Evolutionary conservation across 148 eudicot species (phyloP), one percentile per base, ranked within the genome.

Genomic region (Chenopodium formosanum): DNA sequence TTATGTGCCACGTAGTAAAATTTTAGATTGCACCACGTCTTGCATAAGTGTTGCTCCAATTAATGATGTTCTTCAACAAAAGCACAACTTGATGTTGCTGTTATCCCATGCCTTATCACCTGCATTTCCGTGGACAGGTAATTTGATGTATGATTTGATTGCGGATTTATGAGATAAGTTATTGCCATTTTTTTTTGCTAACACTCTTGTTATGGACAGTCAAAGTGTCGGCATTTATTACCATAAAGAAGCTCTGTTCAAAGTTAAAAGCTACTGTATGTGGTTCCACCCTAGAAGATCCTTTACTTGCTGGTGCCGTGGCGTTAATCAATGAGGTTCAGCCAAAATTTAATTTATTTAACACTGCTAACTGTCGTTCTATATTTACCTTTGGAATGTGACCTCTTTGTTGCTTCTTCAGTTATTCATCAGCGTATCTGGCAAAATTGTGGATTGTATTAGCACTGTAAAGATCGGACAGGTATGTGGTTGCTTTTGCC

Each of bases 61-160:
- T 68, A 83, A 78, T 73, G 95, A 91, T 83, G 81, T 95, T 80
- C 83, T 95, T 79, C 89, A 89, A 81, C 93, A 88, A 76, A 85
- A 90, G 82, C 82, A 89, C 82, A 82, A 86, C 75, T 80, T 95
- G 85, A 72, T 88, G 79, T 82, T 86, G 66, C 80, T 92, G 79
- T 79, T 91, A 79, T 82, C 87, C 70, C 78, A 75, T 58, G 89
- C 92, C 81, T 88, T 93, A 70, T 89, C 94, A 44, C 91, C 97
- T 82, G 88, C 79, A 75, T 83, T 90, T 76, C 84, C 93, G 12
- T 95, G 97, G 99, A 84, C 92, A 83, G 99, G 97, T 95, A 88
- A 65, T 62, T 8, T 66, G 46, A 58, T 7, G 44, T 75, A 23
- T 65, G 53, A 50, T 53, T 81, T 77, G n/a, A 52, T 65, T 64